These are phyloP conservation scores for Spathaspora girioi DNA, from an alignment of 805 yeast genomes.

Conservation along the genomic window DNA sequence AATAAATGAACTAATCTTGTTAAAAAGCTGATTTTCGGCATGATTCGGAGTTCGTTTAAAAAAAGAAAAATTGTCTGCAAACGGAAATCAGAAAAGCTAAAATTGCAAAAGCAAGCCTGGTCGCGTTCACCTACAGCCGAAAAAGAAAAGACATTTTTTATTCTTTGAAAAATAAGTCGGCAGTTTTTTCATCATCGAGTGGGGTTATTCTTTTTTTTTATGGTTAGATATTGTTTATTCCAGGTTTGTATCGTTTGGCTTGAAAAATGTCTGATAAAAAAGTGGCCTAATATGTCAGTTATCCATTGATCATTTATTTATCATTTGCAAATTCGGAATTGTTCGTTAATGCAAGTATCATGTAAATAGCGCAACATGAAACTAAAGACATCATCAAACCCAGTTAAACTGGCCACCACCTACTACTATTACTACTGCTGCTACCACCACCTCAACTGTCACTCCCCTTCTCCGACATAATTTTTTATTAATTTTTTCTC, in stretches of 20 bases:
- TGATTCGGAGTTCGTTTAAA: not conserved
- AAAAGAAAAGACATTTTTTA: not conserved
- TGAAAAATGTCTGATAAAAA: not conserved
- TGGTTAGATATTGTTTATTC: no score
- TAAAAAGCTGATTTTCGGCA: not conserved
- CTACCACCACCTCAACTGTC: no score
- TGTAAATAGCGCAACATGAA: not conserved
- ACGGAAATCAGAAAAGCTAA: not conserved
- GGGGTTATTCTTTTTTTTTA: not conserved
- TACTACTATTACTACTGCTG: not conserved
- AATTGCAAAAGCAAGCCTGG: not conserved
- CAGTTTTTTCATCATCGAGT: not conserved
- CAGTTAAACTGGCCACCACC: not conserved
- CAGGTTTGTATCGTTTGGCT: not conserved
- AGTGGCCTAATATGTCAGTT: not conserved
- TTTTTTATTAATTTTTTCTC: conserved; percentile 1
- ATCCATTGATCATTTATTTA: not conserved
- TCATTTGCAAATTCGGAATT: not conserved
- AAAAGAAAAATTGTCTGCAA: not conserved
- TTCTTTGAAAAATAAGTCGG: not conserved
- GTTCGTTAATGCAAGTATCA: not conserved
- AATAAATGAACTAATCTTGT: not conserved
- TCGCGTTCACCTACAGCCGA: not conserved
- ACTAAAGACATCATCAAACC: not conserved
- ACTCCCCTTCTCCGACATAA: conserved; percentile 2